phyloP scores from a whole-genome alignment of 805 yeast genomes.

The Cyberlindnera mycetangii region DNA sequence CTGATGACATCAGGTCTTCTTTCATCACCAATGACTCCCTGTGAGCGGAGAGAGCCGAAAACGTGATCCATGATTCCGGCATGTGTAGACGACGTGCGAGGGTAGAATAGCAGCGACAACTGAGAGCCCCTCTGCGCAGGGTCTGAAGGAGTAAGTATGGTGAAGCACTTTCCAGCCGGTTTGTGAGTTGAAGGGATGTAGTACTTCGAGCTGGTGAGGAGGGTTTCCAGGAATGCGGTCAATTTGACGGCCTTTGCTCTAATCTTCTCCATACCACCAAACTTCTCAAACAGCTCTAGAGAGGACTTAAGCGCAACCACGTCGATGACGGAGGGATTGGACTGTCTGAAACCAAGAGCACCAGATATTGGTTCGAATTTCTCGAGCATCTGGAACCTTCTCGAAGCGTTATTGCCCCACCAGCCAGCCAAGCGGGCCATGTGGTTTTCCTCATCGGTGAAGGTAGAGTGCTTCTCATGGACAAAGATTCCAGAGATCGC shows the following conservation, averaged over 20 bases:
- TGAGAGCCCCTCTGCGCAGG: conserved; percentile 73
- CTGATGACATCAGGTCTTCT: conserved; percentile 88
- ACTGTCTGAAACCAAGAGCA: conserved; percentile 85
- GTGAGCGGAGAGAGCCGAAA: conserved; percentile 41
- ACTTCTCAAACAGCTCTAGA: conserved; percentile 54
- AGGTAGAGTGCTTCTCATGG: conserved; percentile 45
- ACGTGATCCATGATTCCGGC: conserved; percentile 61
- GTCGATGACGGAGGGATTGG: conserved; percentile 87
- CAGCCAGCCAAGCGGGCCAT: conserved; percentile 86
- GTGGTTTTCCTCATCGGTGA: conserved; percentile 29
- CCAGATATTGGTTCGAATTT: conserved; percentile 76
- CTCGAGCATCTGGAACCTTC: conserved; percentile 78
- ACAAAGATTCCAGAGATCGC: conserved; percentile 85
- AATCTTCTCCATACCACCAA: conserved; percentile 56
- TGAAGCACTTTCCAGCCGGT: conserved; percentile 36
- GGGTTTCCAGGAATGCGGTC: conserved; percentile 53
- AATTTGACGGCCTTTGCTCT: conserved; percentile 54
- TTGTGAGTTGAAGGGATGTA: conserved; percentile 30
- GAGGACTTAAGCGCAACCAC: conserved; percentile 71
- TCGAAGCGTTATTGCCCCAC: conserved; percentile 85
- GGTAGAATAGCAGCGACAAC: conserved; percentile 67
- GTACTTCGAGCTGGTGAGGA: conserved; percentile 44
- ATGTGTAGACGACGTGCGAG: conserved; percentile 36
- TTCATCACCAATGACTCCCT: conserved; percentile 81
- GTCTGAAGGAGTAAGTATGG: conserved; percentile 69